phyloP scores from a whole-genome alignment of 2,329 filamentous ascomycete species.

The Talaromyces albobiverticillius region DNA sequence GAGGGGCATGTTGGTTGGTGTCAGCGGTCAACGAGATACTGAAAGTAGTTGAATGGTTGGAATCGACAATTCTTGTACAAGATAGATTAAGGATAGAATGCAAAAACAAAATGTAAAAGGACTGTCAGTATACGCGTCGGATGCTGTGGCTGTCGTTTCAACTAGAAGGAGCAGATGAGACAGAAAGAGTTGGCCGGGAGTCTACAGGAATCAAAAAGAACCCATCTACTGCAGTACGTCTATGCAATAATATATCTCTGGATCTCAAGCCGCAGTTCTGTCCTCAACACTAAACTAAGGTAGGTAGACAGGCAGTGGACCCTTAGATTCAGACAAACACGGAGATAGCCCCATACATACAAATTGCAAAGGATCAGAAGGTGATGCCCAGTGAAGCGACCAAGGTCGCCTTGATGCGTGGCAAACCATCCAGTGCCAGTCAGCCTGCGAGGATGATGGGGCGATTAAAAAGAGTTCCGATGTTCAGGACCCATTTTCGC shows the following conservation, averaged over 20 bases:
- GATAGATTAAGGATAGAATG: neutral
- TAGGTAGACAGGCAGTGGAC: neutral
- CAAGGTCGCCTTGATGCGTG: neutral
- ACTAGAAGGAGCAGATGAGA: neutral
- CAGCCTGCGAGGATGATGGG: no score
- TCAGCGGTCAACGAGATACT: no score
- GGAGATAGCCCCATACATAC: neutral
- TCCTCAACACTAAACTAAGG: neutral
- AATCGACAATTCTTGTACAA: constrained; percentile 14
- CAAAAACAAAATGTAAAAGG: neutral
- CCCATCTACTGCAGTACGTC: neutral
- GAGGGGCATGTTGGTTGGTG: constrained; percentile 55
- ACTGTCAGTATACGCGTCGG: neutral
- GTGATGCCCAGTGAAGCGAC: neutral
- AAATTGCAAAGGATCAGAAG: neutral
- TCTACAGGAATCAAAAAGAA: neutral
- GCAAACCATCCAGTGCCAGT: neutral
- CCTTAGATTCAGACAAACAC: neutral
- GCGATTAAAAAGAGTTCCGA: neutral
- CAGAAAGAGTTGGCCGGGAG: neutral
- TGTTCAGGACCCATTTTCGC: constrained; percentile 4
- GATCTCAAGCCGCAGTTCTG: neutral
- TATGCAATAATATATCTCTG: neutral
- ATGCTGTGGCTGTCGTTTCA: neutral
- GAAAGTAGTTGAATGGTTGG: neutral